Percentiles rank a stretch among this genome's conserved stretches.
phyloP scores from a whole-genome alignment of 768 basidiomycete genomes.

The Rhizopogon vinicolor region DNA sequence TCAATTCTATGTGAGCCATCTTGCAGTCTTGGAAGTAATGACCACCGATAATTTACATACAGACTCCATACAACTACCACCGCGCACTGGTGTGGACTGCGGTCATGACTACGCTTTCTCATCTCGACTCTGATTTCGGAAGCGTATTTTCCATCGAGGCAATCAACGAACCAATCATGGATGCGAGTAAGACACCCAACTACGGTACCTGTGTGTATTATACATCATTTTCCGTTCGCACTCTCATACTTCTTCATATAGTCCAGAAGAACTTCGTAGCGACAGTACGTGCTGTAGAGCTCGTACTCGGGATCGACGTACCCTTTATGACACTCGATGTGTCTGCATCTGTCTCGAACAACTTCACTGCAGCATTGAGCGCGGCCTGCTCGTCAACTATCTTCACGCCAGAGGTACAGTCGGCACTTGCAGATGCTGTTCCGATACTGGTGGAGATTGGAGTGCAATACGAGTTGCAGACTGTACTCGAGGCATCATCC shows the following conservation, averaged over 20 bases:
- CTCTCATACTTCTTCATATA: conserved; percentile 20
- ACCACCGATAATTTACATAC: conserved; percentile 2
- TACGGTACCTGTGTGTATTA: background rate
- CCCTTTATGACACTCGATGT: conserved; percentile 6
- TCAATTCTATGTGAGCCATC: conserved; percentile 62
- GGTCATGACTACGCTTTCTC: conserved; percentile 71
- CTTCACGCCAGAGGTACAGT: conserved; percentile 26
- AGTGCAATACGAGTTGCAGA: conserved; percentile 12
- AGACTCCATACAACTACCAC: conserved; percentile 71
- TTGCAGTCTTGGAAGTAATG: conserved; percentile 16
- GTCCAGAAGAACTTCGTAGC: conserved; percentile 66
- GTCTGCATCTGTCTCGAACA: conserved; percentile 18
- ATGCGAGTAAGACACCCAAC: conserved; percentile 57
- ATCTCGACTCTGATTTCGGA: conserved; percentile 61
- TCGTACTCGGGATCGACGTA: conserved; percentile 49
- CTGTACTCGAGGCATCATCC: conserved; percentile 17
- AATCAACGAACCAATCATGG: conserved; percentile 74
- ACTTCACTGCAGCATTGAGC: conserved; percentile 32
- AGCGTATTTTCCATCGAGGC: conserved; percentile 71
- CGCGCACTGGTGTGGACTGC: conserved; percentile 80
- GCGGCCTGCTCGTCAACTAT: conserved; percentile 9
- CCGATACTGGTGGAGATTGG: conserved; percentile 32
- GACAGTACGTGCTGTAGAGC: conserved; percentile 50
- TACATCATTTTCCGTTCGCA: background rate
- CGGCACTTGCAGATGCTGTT: conserved; percentile 30